A percentile compares a stretch with the other conserved stretches of the same genome.
Conservation (phyloP, 225 moss, liverwort and hornwort genomes). For the Lunularia cruciata region DNA sequence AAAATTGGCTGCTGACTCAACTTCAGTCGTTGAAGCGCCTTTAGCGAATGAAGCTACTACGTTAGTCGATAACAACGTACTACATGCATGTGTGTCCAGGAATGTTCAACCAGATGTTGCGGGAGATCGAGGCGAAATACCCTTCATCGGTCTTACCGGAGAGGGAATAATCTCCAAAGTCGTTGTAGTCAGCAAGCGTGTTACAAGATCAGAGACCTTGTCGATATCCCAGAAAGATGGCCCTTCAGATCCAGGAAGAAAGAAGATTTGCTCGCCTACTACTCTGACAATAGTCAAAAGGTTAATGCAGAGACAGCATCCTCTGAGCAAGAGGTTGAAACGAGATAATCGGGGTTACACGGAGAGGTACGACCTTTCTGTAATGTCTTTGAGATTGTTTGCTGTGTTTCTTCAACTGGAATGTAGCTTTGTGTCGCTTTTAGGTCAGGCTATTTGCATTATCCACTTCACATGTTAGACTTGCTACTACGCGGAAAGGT, state of each 20-base stretch:
- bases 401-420: neutral
- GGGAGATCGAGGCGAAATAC: neutral
- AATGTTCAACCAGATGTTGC: neutral
- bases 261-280: constrained; percentile 8
- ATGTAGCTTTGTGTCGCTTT: neutral
- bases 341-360: neutral
- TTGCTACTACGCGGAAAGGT: no score
- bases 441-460: no score
- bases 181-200: constrained; percentile 13
- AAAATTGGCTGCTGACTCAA: neutral
- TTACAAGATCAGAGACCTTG: constrained; percentile 15
- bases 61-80: neutral
- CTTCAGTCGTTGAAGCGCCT: neutral
- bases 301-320: constrained; percentile 11
- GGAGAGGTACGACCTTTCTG: constrained; percentile 13
- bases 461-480: no score
- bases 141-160: neutral
- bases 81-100: neutral
- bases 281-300: constrained; percentile 36
- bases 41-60: no score
- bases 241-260: neutral
- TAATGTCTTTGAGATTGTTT: neutral
- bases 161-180: neutral
- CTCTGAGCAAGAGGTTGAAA: neutral
- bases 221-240: neutral